phyloP scores from a whole-genome alignment of 768 basidiomycete species.

The Cantharellus anzutake region DNA sequence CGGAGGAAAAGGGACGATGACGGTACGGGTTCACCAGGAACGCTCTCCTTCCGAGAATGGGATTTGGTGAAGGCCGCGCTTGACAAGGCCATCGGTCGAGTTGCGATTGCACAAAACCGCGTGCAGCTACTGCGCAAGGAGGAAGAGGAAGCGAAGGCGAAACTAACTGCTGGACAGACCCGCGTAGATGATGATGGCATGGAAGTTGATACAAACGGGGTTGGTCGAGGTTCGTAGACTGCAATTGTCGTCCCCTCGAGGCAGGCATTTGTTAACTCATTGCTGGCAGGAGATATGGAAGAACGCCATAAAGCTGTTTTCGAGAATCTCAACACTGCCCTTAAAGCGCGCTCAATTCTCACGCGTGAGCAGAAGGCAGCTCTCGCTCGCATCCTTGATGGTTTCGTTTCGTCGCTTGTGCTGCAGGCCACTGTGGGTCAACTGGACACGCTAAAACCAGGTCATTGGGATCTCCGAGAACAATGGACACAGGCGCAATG shows the following conservation, averaged over 20 bases:
- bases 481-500: slow-evolving; percentile 59
- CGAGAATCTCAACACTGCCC: slow-evolving; percentile 45
- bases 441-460: slow-evolving; percentile 38
- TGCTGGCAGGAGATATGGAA: slow-evolving; percentile 17
- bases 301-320: slow-evolving; percentile 27
- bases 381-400: slow-evolving; percentile 50
- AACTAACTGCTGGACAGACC: slow-evolving; percentile 16
- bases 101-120: slow-evolving; percentile 55
- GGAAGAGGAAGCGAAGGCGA: slow-evolving; percentile 69
- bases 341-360: slow-evolving; percentile 57
- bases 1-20: slow-evolving; percentile 16
- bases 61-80: slow-evolving; percentile 63
- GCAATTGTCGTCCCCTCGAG: neutral
- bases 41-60: slow-evolving; percentile 42
- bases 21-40: neutral
- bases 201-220: slow-evolving; percentile 50
- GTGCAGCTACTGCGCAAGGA: slow-evolving; percentile 64
- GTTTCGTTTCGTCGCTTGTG: slow-evolving; percentile 48
- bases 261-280: neutral
- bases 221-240: slow-evolving; percentile 9
- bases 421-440: slow-evolving; percentile 31
- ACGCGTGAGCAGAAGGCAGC: slow-evolving; percentile 60
- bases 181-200: slow-evolving; percentile 31
- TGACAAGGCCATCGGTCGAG: slow-evolving; percentile 82
- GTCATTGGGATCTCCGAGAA: slow-evolving; percentile 49